Base-by-base conservation (phyloP, 192 early-diverging fungal genomes). In the Backusella australiensis region DNA sequence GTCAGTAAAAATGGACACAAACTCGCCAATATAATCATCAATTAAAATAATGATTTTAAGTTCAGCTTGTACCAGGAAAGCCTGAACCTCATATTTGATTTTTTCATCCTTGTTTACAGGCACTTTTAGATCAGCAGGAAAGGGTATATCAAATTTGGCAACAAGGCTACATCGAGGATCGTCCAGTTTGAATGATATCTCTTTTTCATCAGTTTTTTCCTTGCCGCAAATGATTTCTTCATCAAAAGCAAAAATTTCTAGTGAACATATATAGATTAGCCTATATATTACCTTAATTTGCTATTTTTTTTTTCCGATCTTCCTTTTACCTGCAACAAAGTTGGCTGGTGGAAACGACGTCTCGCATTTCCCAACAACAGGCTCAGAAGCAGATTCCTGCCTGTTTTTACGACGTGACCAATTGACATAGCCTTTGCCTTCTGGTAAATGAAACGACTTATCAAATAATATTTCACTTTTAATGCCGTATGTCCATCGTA, bases 41-140 rank as follows among this genome's bases (percentile, higher is more conserved):
- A 63, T 63, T 63, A 63, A 63, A 63, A 63, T 63, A 29, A 29
- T 63, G 23, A 63, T 63, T 63, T 63, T 63, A 63, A 63, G 23
- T 32, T 63, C 56, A 26, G 56, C n/a, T 5, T 63, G 56, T 63
- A 29, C 56, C 2, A 63, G 26, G 56, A 63, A 63, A 29, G 11
- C 9, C 3, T 63, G 56, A 14, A 63, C 56, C 7, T 29, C 1
- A 63, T 63, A 63, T 63, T 23, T 63, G 56, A 63, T 5, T 29
- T 63, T 63, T 12, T 63, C 23, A 0, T 63, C 56, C 4, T 63
- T 29, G 21, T 63, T 63, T 26, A 23, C 11, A 9, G 11, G 23
- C 21, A 23, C 56, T 63, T 63, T 63, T 63, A 63, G 12, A 63
- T 63, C 56, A 29, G 21, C 7, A 63, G 56, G 56, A 63, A 63